Conservation (phyloP, 306 rosid genomes). For the Vigna nakashimae region DNA sequence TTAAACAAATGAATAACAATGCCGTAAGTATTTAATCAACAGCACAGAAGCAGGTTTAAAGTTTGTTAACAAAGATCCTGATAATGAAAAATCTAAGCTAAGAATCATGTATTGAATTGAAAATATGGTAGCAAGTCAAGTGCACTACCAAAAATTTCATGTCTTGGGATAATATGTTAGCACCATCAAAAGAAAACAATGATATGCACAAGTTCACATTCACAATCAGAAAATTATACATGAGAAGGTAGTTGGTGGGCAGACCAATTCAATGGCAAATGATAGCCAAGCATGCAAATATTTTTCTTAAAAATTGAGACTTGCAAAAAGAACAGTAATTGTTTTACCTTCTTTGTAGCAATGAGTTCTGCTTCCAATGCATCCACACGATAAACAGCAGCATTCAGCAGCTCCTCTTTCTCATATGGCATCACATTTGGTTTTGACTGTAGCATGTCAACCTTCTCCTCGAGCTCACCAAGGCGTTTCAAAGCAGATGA, state of each 20-base stretch:
- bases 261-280: constrained; percentile 21
- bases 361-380: constrained; percentile 92
- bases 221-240: constrained; percentile 17
- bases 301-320: constrained; percentile 17
- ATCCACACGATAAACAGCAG: constrained; percentile 89
- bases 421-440: constrained; percentile 84
- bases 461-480: constrained; percentile 77
- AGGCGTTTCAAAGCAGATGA: constrained; percentile 71
- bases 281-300: background rate
- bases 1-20: constrained; percentile 17
- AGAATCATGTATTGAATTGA: too few relatives aligned
- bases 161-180: background rate
- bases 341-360: constrained; percentile 73
- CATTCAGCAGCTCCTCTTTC: constrained; percentile 87
- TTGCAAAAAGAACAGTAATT: constrained; percentile 7
- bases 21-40: constrained; percentile 12
- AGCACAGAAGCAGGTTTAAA: constrained; percentile 20
- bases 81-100: background rate
- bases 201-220: background rate
- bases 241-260: background rate
- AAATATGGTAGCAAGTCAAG: background rate
- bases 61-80: constrained; percentile 1
- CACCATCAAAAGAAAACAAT: background rate
- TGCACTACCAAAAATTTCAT: background rate
- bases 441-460: constrained; percentile 69